A percentile compares a stretch with the other conserved stretches of the same genome.
These are phyloP conservation scores for Suillus cothurnatus DNA, from an alignment of 768 basidiomycete species.

Conservation along the genomic window DNA sequence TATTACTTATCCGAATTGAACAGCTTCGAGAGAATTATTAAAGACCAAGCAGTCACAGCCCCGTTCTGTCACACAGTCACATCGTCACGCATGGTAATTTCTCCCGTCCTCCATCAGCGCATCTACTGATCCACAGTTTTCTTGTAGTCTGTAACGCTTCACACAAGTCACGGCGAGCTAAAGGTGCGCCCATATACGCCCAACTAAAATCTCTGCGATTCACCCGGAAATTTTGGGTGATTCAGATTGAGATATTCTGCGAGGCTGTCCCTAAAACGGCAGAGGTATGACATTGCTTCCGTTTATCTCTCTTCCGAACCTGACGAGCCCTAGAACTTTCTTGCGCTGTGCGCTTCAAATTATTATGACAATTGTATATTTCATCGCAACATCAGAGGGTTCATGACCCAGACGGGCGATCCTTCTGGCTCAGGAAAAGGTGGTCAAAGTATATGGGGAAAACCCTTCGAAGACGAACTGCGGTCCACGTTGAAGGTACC, in stretches of 20 bases:
- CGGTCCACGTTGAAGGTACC: constrained; percentile 89
- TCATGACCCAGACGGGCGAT: constrained; percentile 96
- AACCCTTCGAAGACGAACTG: constrained; percentile 89
- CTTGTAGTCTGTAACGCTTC: constrained; percentile 86
- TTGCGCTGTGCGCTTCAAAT: constrained; percentile 89
- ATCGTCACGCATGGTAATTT: constrained; percentile 27
- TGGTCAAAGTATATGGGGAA: constrained; percentile 96
- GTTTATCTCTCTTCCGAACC: neutral
- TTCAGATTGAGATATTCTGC: constrained; percentile 93
- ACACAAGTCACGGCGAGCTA: constrained; percentile 93
- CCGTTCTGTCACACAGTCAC: constrained; percentile 21
- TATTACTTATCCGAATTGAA: neutral
- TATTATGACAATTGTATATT: constrained; percentile 86
- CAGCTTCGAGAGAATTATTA: neutral
- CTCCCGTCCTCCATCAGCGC: constrained; percentile 23
- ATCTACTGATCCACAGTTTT: constrained; percentile 13
- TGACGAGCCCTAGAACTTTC: constrained; percentile 71
- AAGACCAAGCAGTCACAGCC: constrained; percentile 27
- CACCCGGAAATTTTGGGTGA: constrained; percentile 6
- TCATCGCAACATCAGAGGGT: constrained; percentile 93
- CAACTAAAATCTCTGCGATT: neutral
- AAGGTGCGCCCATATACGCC: constrained; percentile 57
- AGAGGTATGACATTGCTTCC: constrained; percentile 57
- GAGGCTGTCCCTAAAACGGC: constrained; percentile 95
- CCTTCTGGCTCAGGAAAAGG: constrained; percentile 91